phyloP scores from a whole-genome alignment of 1,139 yeast species.

The Blastobotrys proliferans region DNA sequence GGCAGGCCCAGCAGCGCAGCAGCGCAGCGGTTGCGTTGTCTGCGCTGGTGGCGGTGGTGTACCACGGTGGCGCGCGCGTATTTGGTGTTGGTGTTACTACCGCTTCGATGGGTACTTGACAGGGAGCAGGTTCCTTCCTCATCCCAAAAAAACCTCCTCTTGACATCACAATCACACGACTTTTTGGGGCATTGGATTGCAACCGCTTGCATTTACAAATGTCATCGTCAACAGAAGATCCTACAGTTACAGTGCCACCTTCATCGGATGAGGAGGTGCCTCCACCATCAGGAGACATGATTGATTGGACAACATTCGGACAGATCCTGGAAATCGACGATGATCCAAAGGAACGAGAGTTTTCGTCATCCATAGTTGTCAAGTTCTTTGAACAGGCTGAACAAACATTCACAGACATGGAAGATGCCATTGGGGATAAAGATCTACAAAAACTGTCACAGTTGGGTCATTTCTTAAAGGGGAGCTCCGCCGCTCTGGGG shows the following conservation, averaged over 20 bases:
- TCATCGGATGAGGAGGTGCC: slow-evolving; percentile 9
- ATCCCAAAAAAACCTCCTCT: neutral
- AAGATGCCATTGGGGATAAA: slow-evolving; percentile 44
- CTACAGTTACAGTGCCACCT: slow-evolving; percentile 4
- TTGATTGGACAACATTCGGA: slow-evolving; percentile 84
- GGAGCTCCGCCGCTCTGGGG: slow-evolving; percentile 94
- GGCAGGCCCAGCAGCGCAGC: too few species aligned
- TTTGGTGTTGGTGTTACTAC: too few species aligned
- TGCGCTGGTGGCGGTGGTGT: too few species aligned
- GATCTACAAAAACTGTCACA: slow-evolving; percentile 63
- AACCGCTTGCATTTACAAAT: neutral
- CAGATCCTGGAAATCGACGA: slow-evolving; percentile 93
- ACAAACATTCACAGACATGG: slow-evolving; percentile 72
- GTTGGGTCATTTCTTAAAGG: slow-evolving; percentile 89
- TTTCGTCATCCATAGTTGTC: slow-evolving; percentile 68
- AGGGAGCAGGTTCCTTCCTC: too few species aligned
- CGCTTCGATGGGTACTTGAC: too few species aligned
- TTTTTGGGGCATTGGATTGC: neutral
- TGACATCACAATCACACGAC: neutral
- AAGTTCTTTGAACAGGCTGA: slow-evolving; percentile 88
- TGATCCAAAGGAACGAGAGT: slow-evolving; percentile 78
- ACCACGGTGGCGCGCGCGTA: too few species aligned
- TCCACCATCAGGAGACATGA: slow-evolving; percentile 50
- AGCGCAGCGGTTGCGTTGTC: too few species aligned
- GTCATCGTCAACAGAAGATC: slow-evolving; percentile 2